phyloP scores from a whole-genome alignment of 257 asterid genomes.

The Ajuga chamaepitys region DNA sequence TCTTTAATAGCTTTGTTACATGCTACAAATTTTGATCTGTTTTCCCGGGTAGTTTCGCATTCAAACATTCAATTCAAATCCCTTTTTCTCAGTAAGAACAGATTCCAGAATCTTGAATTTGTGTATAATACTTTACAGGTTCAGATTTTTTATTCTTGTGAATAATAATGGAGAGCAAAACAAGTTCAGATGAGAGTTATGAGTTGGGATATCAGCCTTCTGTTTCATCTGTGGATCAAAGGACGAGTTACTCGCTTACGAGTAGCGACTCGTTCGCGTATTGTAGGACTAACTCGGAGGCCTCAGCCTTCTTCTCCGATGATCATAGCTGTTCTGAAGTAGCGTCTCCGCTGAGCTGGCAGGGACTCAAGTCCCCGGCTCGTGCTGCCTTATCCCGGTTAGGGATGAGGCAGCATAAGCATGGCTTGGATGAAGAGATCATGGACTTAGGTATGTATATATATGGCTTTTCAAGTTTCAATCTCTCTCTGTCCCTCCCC shows the following conservation, averaged over 20 bases:
- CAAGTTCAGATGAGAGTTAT: constrained; percentile 40
- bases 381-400: constrained; percentile 53
- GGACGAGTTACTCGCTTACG: constrained; percentile 31
- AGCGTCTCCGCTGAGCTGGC: constrained; percentile 60
- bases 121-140: constrained; percentile 20
- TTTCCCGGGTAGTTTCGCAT: constrained; percentile 40
- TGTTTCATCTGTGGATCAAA: constrained; percentile 42
- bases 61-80: constrained; percentile 25
- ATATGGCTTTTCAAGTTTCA: neutral
- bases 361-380: constrained; percentile 66
- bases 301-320: constrained; percentile 58
- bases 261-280: constrained; percentile 57
- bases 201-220: constrained; percentile 52
- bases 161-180: constrained; percentile 30
- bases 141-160: neutral
- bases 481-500: neutral
- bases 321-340: constrained; percentile 48
- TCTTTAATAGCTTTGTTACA: neutral
- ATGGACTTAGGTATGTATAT: constrained; percentile 59
- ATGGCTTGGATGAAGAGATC: constrained; percentile 42
- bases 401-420: constrained; percentile 57
- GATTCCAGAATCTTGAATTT: constrained; percentile 18
- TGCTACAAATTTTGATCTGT: neutral
- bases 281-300: constrained; percentile 63
- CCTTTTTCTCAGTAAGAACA: constrained; percentile 10